Percentiles rank a stretch among this genome's conserved stretches.
phyloP scores from a whole-genome alignment of 768 basidiomycete species.

The Auricularia heimuer region DNA sequence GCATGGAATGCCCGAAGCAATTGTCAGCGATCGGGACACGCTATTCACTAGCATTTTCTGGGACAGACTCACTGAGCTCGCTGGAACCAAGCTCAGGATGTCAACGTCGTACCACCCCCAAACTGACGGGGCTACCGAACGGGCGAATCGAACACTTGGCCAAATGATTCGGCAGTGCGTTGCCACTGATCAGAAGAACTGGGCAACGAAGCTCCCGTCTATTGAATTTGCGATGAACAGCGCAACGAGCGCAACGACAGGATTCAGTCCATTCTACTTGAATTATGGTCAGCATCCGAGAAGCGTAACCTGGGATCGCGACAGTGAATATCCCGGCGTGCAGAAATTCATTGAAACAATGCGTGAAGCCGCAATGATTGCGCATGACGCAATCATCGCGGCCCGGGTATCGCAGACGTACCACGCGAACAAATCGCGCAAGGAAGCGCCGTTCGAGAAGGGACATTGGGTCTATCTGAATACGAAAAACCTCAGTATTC shows the following conservation, averaged over 20 bases:
- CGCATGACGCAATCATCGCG: conserved; percentile 4
- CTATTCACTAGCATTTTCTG: conserved; percentile 25
- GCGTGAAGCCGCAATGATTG: conserved; percentile 12
- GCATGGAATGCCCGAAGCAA: conserved; percentile 12
- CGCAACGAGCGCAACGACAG: conserved; percentile 17
- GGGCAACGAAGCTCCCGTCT: conserved; percentile 9
- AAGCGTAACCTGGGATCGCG: conserved; percentile 8
- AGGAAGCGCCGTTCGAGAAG: conserved; percentile 17
- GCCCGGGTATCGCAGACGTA: conserved; percentile 20
- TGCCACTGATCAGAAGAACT: conserved; percentile 20
- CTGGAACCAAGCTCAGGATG: conserved; percentile 22
- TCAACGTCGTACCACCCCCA: conserved; percentile 30
- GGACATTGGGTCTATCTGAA: conserved; percentile 29
- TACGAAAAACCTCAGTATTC: conserved; percentile 26
- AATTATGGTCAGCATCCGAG: conserved; percentile 22
- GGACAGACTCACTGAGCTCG: conserved; percentile 13
- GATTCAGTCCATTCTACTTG: conserved; percentile 23
- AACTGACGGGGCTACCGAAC: too few species aligned
- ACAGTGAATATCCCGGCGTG: background rate
- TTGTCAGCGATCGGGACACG: conserved; percentile 26
- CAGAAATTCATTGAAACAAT: conserved; percentile 14
- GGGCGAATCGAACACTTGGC: conserved; percentile 17
- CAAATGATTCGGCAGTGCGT: conserved; percentile 23
- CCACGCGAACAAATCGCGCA: conserved; percentile 19
- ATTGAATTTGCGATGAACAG: conserved; percentile 26